Conservation (phyloP, 495 filamentous ascomycete genomes). For the Lepidopterella palustris region DNA sequence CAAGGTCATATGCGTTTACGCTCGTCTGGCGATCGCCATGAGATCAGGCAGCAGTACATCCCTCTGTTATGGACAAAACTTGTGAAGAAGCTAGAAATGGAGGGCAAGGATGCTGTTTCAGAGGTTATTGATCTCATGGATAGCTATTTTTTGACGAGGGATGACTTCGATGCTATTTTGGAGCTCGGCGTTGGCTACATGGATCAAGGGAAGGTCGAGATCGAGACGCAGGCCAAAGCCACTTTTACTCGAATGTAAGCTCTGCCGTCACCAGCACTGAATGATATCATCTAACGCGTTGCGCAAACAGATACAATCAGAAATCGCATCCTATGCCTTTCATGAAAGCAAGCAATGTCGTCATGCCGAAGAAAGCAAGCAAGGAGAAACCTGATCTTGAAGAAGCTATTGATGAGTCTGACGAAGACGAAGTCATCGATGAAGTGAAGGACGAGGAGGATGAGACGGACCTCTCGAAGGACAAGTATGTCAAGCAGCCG, state of each 20-base stretch:
- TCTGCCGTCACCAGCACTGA: neutral
- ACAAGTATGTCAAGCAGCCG: slow-evolving; percentile 90
- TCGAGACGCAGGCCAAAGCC: slow-evolving; percentile 79
- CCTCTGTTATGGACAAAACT: slow-evolving; percentile 79
- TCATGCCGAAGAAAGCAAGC: slow-evolving; percentile 55
- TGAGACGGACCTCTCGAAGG: slow-evolving; percentile 71
- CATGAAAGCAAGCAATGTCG: slow-evolving; percentile 80
- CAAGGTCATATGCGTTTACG: slow-evolving; percentile 95
- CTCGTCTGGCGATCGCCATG: slow-evolving; percentile 84
- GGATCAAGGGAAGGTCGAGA: slow-evolving; percentile 61
- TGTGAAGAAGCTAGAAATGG: slow-evolving; percentile 49
- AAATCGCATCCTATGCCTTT: slow-evolving; percentile 87
- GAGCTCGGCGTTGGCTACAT: slow-evolving; percentile 87
- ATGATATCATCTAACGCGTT: slow-evolving; percentile 1
- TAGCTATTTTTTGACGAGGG: slow-evolving; percentile 90
- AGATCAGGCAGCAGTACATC: slow-evolving; percentile 90
- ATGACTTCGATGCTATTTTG: slow-evolving; percentile 87
- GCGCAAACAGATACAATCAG: slow-evolving; percentile 62
- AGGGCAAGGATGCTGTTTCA: slow-evolving; percentile 37
- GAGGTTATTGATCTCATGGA: slow-evolving; percentile 82
- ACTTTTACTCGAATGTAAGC: slow-evolving; percentile 78
- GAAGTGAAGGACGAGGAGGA: slow-evolving; percentile 53
- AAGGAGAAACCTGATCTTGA: slow-evolving; percentile 90
- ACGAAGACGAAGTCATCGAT: slow-evolving; percentile 59
- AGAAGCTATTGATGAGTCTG: slow-evolving; percentile 90